Evolutionary conservation across 164 flowering plant species (phyloP).

Genomic region (Protea cynaroides): DNA sequence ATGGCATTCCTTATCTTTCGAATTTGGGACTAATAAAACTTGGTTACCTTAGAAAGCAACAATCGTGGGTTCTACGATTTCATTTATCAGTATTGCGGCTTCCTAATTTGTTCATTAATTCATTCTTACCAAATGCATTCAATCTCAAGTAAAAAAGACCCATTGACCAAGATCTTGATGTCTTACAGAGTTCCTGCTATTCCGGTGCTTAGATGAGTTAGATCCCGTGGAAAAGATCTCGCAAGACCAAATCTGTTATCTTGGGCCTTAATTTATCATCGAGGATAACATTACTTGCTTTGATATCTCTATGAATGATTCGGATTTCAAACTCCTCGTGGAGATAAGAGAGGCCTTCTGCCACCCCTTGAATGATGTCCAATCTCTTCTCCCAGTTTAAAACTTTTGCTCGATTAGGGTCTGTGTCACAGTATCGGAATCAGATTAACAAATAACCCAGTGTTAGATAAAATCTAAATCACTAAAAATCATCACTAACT

Average conservation of each 20-base stretch:
- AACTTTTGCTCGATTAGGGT: not conserved
- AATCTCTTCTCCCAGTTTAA: conserved; percentile 16
- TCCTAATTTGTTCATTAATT: too few relatives aligned
- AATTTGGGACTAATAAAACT: too few relatives aligned
- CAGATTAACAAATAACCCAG: not conserved
- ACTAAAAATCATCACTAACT: not conserved
- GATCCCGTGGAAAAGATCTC: conserved; percentile 13
- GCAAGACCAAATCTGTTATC: conserved; percentile 22
- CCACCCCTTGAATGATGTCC: conserved; percentile 15
- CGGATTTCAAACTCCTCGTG: conserved; percentile 13
- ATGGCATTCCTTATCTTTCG: too few relatives aligned
- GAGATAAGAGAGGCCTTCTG: conserved; percentile 18
- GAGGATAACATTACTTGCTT: conserved; percentile 18
- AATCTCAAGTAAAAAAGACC: too few relatives aligned
- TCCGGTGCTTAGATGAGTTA: conserved; percentile 20
- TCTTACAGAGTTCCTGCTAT: conserved; percentile 22
- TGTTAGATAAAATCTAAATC: not conserved
- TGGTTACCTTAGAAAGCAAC: too few relatives aligned
- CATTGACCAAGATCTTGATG: not conserved
- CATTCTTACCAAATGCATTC: too few relatives aligned
- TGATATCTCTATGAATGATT: conserved; percentile 16
- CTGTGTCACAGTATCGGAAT: not conserved
- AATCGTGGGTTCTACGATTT: too few relatives aligned
- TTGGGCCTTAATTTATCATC: conserved; percentile 19
- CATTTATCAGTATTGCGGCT: too few relatives aligned